Conservation (phyloP, 306 rosid genomes). For the Spatholobus suberectus region DNA sequence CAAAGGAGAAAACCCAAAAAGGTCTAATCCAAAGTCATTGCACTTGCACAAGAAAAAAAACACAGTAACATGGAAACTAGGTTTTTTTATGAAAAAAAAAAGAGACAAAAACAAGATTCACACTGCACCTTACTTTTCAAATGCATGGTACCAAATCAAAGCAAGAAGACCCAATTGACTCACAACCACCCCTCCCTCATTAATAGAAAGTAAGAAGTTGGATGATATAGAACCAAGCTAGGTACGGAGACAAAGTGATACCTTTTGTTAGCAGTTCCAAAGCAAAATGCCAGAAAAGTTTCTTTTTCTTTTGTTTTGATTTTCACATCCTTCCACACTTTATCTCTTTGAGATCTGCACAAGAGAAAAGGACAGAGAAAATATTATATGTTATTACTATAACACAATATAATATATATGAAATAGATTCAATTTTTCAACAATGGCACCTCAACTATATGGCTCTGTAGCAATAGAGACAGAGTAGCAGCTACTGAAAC, state of each 20-base stretch:
- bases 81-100: neutral
- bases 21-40: neutral
- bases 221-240: conserved; percentile 45
- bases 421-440: too few species aligned
- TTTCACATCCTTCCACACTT: conserved; percentile 50
- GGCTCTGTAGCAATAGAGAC: too few species aligned
- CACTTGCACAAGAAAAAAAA: conserved; percentile 11
- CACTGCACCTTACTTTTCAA: conserved; percentile 46
- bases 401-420: too few species aligned
- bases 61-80: neutral
- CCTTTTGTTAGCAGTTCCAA: conserved; percentile 56
- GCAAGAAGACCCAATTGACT: conserved; percentile 47
- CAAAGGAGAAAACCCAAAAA: neutral
- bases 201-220: neutral
- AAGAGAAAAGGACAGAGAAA: conserved; percentile 53
- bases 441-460: too few species aligned
- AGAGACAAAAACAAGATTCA: conserved; percentile 26
- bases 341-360: conserved; percentile 63
- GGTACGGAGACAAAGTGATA: conserved; percentile 39
- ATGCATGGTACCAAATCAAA: conserved; percentile 45
- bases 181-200: neutral
- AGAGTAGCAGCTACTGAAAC: too few species aligned
- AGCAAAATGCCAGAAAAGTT: conserved; percentile 39
- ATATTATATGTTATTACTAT: neutral
- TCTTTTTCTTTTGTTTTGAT: neutral